phyloP scores from a whole-genome alignment of 1,139 yeast species.

The Geotrichum australiense region DNA sequence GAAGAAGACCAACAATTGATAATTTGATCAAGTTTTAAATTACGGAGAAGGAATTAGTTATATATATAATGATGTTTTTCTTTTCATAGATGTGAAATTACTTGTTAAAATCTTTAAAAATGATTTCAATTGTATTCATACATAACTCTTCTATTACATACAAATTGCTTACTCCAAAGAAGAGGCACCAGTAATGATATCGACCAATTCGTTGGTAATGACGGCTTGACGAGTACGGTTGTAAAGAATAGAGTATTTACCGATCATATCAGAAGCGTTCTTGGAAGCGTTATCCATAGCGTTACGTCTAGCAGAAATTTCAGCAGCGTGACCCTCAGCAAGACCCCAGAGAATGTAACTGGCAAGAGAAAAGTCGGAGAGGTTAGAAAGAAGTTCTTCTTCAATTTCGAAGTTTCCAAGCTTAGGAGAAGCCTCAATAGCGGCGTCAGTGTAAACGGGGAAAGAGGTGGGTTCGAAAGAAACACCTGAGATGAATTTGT shows the following conservation, averaged over 20 bases:
- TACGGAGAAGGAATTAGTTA: too few relatives aligned
- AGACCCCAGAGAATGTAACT: slow-evolving; percentile 85
- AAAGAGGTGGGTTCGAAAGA: slow-evolving; percentile 78
- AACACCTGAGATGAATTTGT: slow-evolving; percentile 80
- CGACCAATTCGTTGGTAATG: slow-evolving; percentile 98
- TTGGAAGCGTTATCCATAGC: slow-evolving; percentile 99
- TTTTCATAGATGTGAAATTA: too few relatives aligned
- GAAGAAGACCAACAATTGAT: slow-evolving; percentile 16
- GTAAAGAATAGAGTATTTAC: slow-evolving; percentile 89
- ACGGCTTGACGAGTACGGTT: slow-evolving; percentile 99
- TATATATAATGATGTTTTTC: too few relatives aligned
- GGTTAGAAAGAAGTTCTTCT: slow-evolving; percentile 48
- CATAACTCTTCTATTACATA: too few relatives aligned
- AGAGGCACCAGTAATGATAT: slow-evolving; percentile 99
- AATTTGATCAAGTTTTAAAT: too few relatives aligned
- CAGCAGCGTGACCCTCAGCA: slow-evolving; percentile 98
- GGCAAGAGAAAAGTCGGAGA: slow-evolving; percentile 83
- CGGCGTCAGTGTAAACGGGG: slow-evolving; percentile 60
- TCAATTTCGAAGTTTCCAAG: slow-evolving; percentile 76
- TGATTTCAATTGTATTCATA: too few relatives aligned
- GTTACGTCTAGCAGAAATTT: slow-evolving; percentile 97
- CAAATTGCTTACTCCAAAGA: slow-evolving; percentile 70
- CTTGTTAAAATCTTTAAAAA: too few relatives aligned
- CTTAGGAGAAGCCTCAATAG: slow-evolving; percentile 83
- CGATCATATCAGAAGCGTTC: slow-evolving; percentile 99